Base-by-base conservation (phyloP, 2,329 filamentous ascomycete genomes). In the Diaporthe sp. region DNA sequence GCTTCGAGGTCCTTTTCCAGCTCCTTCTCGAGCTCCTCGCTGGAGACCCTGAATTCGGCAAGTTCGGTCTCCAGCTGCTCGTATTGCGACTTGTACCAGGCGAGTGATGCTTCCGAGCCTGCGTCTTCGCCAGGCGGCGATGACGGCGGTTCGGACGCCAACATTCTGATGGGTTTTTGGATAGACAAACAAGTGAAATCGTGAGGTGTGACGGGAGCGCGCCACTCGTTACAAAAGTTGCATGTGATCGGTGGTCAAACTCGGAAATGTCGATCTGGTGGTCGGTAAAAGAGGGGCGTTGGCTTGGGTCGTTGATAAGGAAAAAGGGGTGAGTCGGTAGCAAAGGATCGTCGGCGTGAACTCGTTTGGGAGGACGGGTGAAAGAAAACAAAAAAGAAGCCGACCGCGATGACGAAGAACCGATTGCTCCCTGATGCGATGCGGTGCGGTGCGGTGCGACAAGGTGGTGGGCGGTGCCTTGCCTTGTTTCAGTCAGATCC, bases 31-130 rank as follows among this genome's bases (percentile, higher is more conserved):
- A 99, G 89, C 83, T 98, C 97, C 82, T 95, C 94, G 84, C 96
- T 98, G 71, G 95, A 98, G 73, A 94, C 90, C 81, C 98, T 94
- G 83, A 99, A 99, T 80, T 99, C 97, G 76, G 94, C 91, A 75
- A 99, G 91, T 84, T 99, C 97, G 70, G 92, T 88, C 84, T 98
- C 97, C 50, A 99, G 90, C 82, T 95, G 92, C 85, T 97, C 95
- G 86, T 98, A 98, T 83, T 98, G 96, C 71, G 92, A 86, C 87
- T 99, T 99, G 90, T 98, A 99, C 90, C 97, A 98, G 74, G 93
- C 90, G 70, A 99, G 88, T 76, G 96, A 93, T 81, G 97, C 94
- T 81, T 95, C 92, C 66, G 89, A 82, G 71, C 83, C 88, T 71
- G 89, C 83, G 70, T 85, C 83, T 80, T 87, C 88, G 80, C 85